phyloP scores from a whole-genome alignment of 495 filamentous ascomycete genomes.

The Staphylotrichum longicolle region DNA sequence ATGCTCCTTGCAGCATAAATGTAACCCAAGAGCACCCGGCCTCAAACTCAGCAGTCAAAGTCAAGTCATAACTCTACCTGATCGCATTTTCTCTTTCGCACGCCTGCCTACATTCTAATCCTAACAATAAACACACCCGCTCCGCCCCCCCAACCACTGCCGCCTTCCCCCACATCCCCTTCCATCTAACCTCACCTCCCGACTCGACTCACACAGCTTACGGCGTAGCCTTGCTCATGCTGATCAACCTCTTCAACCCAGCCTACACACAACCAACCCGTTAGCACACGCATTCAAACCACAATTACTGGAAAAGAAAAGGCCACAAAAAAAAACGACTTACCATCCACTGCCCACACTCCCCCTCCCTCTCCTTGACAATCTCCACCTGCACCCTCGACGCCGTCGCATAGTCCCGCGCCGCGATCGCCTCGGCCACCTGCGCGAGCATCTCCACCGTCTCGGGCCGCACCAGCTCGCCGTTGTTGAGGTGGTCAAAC shows the following conservation, averaged over 20 bases:
- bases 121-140: neutral
- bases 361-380: conserved; percentile 74
- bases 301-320: conserved; percentile 26
- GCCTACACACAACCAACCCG: conserved; percentile 51
- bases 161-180: neutral
- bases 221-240: conserved; percentile 81
- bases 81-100: conserved; percentile 8
- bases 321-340: conserved; percentile 38
- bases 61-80: conserved; percentile 1
- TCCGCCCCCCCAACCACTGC: neutral
- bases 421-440: conserved; percentile 64
- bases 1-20: no score
- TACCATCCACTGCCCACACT: conserved; percentile 97
- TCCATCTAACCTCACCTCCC: neutral
- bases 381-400: conserved; percentile 74
- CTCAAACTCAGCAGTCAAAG: neutral
- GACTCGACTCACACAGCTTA: conserved; percentile 20
- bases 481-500: conserved; percentile 96
- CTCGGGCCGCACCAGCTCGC: conserved; percentile 78
- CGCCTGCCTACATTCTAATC: conserved; percentile 12
- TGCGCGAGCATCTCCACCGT: conserved; percentile 65
- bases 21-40: neutral
- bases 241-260: conserved; percentile 87
- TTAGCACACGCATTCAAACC: conserved; percentile 9
- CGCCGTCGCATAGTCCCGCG: conserved; percentile 74